Evolutionary conservation across 345 rosid genomes (phyloP).

Genomic region (Corchorus capsularis): DNA sequence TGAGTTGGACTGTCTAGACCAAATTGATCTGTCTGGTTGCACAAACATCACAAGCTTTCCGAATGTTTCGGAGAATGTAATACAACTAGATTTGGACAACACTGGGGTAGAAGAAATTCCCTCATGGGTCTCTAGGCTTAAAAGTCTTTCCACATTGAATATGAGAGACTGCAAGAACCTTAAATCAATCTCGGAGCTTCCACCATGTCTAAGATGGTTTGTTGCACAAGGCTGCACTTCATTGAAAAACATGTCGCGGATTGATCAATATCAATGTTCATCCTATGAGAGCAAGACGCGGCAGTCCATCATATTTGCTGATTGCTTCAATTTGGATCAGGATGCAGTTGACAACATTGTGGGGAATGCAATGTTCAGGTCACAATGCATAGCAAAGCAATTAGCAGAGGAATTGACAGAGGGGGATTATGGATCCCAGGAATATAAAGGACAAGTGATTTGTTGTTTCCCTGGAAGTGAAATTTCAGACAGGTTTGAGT

Average conservation of each 20-base stretch:
- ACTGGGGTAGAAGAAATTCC: not conserved
- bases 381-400: not conserved
- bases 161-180: not conserved
- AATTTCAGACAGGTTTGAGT: not conserved
- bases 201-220: not conserved
- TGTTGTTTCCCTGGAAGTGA: not conserved
- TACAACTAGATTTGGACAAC: not conserved
- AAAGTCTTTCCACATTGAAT: not conserved
- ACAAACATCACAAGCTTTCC: not conserved
- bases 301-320: too few species aligned
- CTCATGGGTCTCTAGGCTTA: not conserved
- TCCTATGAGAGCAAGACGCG: not conserved
- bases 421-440: not conserved
- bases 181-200: not conserved
- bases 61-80: not conserved
- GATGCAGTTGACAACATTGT: not conserved
- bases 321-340: not conserved
- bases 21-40: not conserved
- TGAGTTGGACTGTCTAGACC: not conserved
- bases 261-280: not conserved
- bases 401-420: not conserved
- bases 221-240: not conserved
- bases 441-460: not conserved
- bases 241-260: not conserved
- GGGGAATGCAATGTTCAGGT: not conserved